Evolutionary conservation across 2,329 filamentous ascomycete species (phyloP).

Genomic region (Pseudohalonectria lignicola): DNA sequence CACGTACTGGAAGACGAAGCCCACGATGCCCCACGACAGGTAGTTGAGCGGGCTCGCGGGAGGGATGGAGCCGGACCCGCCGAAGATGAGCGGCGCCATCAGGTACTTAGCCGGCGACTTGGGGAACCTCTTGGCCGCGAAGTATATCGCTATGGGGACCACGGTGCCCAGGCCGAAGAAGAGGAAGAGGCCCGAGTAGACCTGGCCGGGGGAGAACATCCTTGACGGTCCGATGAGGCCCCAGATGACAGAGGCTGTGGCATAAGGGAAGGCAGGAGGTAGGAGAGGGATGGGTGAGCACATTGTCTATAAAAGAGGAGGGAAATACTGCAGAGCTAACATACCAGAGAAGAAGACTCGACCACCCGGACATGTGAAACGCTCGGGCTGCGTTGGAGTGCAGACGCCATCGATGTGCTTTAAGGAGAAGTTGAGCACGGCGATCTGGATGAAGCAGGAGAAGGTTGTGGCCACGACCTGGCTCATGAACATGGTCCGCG

Average conservation of each 20-base stretch:
- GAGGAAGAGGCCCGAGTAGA: constrained; percentile 48
- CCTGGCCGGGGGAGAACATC: constrained; percentile 51
- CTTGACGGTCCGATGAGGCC: constrained; percentile 52
- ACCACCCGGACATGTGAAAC: constrained; percentile 54
- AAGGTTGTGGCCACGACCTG: constrained; percentile 57
- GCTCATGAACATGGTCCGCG: constrained; percentile 53
- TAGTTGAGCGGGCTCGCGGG: constrained; percentile 66
- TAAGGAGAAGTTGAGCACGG: constrained; percentile 52
- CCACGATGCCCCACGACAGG: constrained; percentile 61
- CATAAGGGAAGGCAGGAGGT: neutral
- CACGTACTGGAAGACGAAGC: constrained; percentile 58
- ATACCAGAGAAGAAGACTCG: constrained; percentile 52
- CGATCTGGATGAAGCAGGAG: constrained; percentile 55
- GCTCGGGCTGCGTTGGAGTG: constrained; percentile 39
- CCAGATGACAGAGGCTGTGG: constrained; percentile 52
- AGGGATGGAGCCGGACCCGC: constrained; percentile 45
- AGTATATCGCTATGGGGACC: constrained; percentile 40
- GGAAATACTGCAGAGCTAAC: constrained; percentile 2
- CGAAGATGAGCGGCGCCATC: constrained; percentile 54
- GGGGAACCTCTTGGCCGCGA: constrained; percentile 36
- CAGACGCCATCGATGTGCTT: constrained; percentile 54
- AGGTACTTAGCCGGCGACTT: constrained; percentile 37
- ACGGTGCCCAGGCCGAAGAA: constrained; percentile 49
- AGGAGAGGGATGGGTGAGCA: neutral
- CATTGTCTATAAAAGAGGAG: neutral